Percentiles rank a stretch among this genome's conserved stretches.
phyloP scores from a whole-genome alignment of 164 flowering plant species.

The Houttuynia cordata region DNA sequence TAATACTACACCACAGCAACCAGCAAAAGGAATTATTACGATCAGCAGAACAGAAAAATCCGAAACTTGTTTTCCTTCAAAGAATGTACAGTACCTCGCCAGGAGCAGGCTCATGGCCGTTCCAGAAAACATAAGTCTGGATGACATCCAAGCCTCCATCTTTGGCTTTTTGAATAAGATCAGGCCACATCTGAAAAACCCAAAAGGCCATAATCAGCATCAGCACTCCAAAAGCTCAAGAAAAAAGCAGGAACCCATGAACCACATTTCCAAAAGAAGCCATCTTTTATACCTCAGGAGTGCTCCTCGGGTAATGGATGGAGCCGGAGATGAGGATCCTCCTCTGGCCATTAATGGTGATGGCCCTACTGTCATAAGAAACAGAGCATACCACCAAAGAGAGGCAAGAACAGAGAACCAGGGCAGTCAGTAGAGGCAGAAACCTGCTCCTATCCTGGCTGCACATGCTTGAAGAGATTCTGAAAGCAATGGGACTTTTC shows the following conservation, averaged over 20 bases:
- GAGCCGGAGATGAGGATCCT: constrained; percentile 81
- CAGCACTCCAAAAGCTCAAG: background rate
- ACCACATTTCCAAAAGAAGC: constrained; percentile 9
- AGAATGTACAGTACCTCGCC: constrained; percentile 36
- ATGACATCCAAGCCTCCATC: constrained; percentile 79
- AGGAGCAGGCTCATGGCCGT: constrained; percentile 75
- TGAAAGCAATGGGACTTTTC: constrained; percentile 1
- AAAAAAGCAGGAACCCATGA: constrained; percentile 13
- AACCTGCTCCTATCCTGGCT: too few relatives aligned
- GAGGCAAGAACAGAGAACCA: constrained; percentile 8
- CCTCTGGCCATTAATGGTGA: constrained; percentile 56
- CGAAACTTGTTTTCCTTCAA: background rate
- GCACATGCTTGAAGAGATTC: background rate
- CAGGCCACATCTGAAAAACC: constrained; percentile 75
- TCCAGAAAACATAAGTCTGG: constrained; percentile 81
- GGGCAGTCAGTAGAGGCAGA: background rate
- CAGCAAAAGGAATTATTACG: background rate
- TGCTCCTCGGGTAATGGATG: constrained; percentile 89
- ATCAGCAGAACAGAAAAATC: constrained; percentile 1
- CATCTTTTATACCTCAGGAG: constrained; percentile 53
- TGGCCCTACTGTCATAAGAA: constrained; percentile 54
- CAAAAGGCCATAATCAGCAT: constrained; percentile 1
- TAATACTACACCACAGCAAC: constrained; percentile 37
- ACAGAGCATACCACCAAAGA: constrained; percentile 39
- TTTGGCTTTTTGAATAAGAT: constrained; percentile 68